Conservation (phyloP, 495 filamentous ascomycete species). For the Penicillium diatomitis region DNA sequence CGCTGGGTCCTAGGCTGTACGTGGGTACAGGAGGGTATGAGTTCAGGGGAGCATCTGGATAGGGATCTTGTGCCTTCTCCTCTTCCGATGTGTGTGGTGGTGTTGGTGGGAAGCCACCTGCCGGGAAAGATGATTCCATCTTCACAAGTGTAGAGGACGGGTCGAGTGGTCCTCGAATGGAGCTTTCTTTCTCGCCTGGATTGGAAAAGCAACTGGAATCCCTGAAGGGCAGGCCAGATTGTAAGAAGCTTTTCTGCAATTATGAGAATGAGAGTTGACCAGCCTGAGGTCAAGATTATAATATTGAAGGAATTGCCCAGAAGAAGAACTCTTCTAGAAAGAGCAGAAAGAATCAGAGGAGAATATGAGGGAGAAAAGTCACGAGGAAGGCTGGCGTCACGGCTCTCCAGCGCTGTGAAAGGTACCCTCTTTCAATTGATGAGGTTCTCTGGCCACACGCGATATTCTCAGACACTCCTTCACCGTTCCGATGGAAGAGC, state of each 20-base stretch:
- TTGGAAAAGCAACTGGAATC: slow-evolving; percentile 1
- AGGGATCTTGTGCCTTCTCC: background rate
- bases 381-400: slow-evolving; percentile 6
- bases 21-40: slow-evolving; percentile 4
- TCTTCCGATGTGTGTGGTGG: slow-evolving; percentile 10
- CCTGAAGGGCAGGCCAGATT: background rate
- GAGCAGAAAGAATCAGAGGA: slow-evolving; percentile 13
- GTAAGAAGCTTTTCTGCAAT: slow-evolving; percentile 3
- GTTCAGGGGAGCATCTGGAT: background rate
- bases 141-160: background rate
- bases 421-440: slow-evolving; percentile 4
- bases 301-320: background rate
- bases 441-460: background rate
- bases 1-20: background rate
- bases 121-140: background rate
- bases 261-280: background rate
- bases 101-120: slow-evolving; percentile 2
- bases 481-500: background rate
- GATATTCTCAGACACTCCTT: slow-evolving; percentile 1
- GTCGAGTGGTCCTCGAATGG: background rate
- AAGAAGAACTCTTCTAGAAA: slow-evolving; percentile 12
- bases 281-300: no score
- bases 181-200: background rate
- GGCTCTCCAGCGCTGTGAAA: slow-evolving; percentile 8
- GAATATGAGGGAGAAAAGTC: slow-evolving; percentile 12